Evolutionary conservation across 1,139 yeast species (phyloP).

Genomic region (Hansenula anomala): DNA sequence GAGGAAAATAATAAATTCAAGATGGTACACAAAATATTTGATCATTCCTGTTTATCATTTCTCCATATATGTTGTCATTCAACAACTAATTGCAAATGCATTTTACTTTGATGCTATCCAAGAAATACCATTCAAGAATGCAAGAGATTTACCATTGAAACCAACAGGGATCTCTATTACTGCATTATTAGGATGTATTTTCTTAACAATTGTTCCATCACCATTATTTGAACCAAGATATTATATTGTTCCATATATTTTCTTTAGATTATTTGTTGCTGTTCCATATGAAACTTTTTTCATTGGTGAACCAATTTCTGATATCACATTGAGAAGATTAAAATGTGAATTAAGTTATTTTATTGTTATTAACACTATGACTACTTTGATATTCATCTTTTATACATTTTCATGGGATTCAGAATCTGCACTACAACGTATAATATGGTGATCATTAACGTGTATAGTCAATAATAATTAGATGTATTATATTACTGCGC

Average conservation of each 20-base stretch:
- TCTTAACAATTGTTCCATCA: slow-evolving; percentile 71
- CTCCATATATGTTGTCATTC: slow-evolving; percentile 45
- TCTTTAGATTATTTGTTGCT: slow-evolving; percentile 60
- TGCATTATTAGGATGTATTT: slow-evolving; percentile 47
- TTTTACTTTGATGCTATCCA: slow-evolving; percentile 27
- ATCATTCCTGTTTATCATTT: slow-evolving; percentile 73
- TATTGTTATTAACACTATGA: slow-evolving; percentile 44
- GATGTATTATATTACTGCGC: not conserved
- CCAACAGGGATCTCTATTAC: slow-evolving; percentile 37
- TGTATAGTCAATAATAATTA: not conserved
- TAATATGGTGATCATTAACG: slow-evolving; percentile 63
- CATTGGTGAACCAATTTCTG: slow-evolving; percentile 16
- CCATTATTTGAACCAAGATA: slow-evolving; percentile 94
- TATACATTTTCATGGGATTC: slow-evolving; percentile 67
- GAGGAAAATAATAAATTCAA: slow-evolving; percentile 49
- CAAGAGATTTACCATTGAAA: slow-evolving; percentile 31
- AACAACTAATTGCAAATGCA: slow-evolving; percentile 30
- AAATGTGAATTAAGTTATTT: slow-evolving; percentile 59
- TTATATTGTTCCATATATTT: slow-evolving; percentile 71
- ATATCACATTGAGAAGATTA: slow-evolving; percentile 33
- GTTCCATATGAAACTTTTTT: slow-evolving; percentile 36
- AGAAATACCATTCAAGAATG: slow-evolving; percentile 30
- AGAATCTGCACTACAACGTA: slow-evolving; percentile 62
- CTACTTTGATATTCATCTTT: slow-evolving; percentile 52
- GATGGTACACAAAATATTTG: slow-evolving; percentile 34